Conservation (phyloP, 495 filamentous ascomycete genomes). For the Bombardia bombarda region DNA sequence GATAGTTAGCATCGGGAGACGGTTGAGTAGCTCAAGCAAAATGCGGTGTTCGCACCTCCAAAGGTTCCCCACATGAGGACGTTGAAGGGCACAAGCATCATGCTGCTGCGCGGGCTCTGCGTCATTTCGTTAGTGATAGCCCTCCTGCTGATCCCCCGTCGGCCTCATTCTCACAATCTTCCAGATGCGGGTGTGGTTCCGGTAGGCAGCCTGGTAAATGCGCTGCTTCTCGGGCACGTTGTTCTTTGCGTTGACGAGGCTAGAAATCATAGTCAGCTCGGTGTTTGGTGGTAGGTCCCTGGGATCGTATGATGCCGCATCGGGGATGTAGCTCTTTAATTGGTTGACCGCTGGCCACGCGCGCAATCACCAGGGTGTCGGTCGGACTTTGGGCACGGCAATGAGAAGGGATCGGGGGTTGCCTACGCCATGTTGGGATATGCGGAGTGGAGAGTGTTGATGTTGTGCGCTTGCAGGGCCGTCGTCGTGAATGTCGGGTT, state of each 20-base stretch:
- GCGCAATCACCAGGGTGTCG: neutral
- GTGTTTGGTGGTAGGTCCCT: too few relatives aligned
- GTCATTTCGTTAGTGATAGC: constrained; percentile 20
- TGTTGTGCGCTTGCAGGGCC: constrained; percentile 1
- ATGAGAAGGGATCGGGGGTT: neutral
- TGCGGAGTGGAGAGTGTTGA: neutral
- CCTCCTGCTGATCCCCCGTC: neutral
- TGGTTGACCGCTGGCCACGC: neutral
- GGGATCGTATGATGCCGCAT: constrained; percentile 13
- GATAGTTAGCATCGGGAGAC: constrained; percentile 35
- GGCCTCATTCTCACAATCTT: constrained; percentile 60
- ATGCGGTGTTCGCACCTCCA: constrained; percentile 24
- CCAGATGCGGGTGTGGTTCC: constrained; percentile 65
- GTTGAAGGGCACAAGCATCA: constrained; percentile 68
- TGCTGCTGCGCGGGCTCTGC: constrained; percentile 54
- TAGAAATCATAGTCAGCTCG: too few relatives aligned
- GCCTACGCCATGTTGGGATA: constrained; percentile 9
- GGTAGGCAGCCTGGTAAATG: constrained; percentile 73
- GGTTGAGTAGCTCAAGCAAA: constrained; percentile 13
- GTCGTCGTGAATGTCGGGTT: neutral
- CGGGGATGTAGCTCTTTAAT: neutral
- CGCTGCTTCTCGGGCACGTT: constrained; percentile 77
- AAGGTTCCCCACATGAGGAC: constrained; percentile 56
- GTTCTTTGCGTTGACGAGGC: constrained; percentile 75
- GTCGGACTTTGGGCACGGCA: too few relatives aligned